Evolutionary conservation across 2,329 filamentous ascomycete genomes (phyloP), one percentile per base, ranked within the genome.

Genomic region (Fusarium drepaniforme): DNA sequence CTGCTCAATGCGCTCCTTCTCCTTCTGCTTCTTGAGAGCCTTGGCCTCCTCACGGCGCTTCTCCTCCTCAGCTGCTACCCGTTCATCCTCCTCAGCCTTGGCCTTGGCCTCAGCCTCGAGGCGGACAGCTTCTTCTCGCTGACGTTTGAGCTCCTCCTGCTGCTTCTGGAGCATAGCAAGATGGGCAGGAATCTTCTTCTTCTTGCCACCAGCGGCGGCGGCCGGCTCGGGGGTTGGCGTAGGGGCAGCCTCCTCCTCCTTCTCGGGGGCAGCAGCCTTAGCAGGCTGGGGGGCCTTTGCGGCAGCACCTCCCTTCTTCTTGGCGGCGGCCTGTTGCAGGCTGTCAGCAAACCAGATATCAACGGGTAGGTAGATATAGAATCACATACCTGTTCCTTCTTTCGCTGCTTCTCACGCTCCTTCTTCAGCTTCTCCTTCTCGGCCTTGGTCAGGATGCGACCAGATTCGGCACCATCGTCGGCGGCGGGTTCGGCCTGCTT

Each of bases 401-500:
- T 99, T 77, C 96, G 90, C 86, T 97, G 94, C 91, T 99, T 99
- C 88, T 99, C 97, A 72, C 95, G 92, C 87, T 99, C 97, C 87
- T 98, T 99, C 90, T 96, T 98, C 81, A 96, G 89, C 85, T 95
- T 97, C 84, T 99, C 97, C 87, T 99, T 99, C 87, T 99, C 96
- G 68, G 97, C 97, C 90, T 98, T 99, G 44, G 95, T 97, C 86
- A 98, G 92, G 59, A 98, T 89, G 66, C 92, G 90, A 53, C 93
- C 93, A 69, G 87, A 87, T 5, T 87, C 88, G 9, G 83, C 90
- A n/a, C 87, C 88, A 18, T 83, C 90, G 13, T 85, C 88, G 21
- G 88, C 88, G 23, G 87, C 88, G 3, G 86, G 85, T 38, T 88
- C 87, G 18, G 84, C 83, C 58, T 86, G 83, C 73, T 86, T 82